phyloP scores from a whole-genome alignment of 805 yeast species.

The Yarrowia osloensis region DNA sequence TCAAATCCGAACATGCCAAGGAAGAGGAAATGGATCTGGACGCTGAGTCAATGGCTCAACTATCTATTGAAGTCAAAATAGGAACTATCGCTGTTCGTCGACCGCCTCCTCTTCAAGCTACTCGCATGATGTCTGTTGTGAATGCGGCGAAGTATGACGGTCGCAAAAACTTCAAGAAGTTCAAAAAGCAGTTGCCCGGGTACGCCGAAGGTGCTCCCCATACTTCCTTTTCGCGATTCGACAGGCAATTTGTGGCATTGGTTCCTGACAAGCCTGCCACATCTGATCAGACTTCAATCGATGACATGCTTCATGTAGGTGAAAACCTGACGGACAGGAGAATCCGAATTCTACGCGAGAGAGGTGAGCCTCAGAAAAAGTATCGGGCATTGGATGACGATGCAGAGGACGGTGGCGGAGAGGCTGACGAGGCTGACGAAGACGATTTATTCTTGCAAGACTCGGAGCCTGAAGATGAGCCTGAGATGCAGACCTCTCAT shows the following conservation, averaged over 20 bases:
- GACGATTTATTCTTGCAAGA: constrained; percentile 1
- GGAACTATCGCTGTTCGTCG: background rate
- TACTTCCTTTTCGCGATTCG: constrained; percentile 3
- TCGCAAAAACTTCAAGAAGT: constrained; percentile 24
- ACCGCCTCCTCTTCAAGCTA: constrained; percentile 24
- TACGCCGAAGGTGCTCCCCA: background rate
- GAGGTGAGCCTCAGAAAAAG: constrained; percentile 4
- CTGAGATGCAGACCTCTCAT: background rate
- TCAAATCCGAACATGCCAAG: background rate
- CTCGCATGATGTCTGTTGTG: constrained; percentile 9
- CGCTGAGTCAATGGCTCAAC: background rate
- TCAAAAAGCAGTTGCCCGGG: background rate
- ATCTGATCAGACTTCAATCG: background rate
- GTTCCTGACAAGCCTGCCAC: background rate
- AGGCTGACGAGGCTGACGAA: background rate
- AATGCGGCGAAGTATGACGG: constrained; percentile 5
- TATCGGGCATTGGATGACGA: background rate
- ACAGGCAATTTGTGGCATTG: background rate
- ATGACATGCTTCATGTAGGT: background rate
- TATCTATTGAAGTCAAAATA: constrained; percentile 3
- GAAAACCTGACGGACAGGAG: constrained; percentile 19
- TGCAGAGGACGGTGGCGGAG: background rate
- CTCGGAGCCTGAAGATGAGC: background rate
- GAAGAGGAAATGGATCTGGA: background rate
- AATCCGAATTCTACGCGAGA: background rate